phyloP scores from a whole-genome alignment of 2,329 filamentous ascomycete species.

The Herpotrichia juniperi region DNA sequence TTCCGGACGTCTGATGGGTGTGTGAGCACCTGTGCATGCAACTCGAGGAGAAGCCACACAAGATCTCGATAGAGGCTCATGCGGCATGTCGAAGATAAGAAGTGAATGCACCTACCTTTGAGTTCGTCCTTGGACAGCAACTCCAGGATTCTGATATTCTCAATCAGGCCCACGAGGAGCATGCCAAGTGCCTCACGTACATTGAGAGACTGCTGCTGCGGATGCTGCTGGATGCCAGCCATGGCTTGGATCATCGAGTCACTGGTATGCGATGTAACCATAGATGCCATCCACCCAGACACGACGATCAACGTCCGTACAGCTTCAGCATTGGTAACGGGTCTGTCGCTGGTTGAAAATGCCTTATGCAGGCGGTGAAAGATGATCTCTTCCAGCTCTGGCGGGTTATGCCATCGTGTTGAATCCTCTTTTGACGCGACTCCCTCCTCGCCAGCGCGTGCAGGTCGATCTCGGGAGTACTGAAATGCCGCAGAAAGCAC shows the following conservation, averaged over 20 bases:
- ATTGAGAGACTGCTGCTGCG: conserved; percentile 63
- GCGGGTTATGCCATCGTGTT: conserved; percentile 38
- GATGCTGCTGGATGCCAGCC: conserved; percentile 53
- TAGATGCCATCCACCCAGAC: conserved; percentile 46
- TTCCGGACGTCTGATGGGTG: conserved; percentile 35
- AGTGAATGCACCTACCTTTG: conserved; percentile 53
- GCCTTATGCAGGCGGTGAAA: conserved; percentile 44
- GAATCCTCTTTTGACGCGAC: conserved; percentile 19
- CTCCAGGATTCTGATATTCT: conserved; percentile 62
- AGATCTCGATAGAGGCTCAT: background rate
- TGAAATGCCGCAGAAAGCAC: conserved; percentile 39
- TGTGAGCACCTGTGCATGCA: conserved; percentile 14
- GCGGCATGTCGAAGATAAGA: background rate
- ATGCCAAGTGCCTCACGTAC: conserved; percentile 69
- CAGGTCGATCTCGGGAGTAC: conserved; percentile 41
- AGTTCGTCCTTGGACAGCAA: conserved; percentile 60
- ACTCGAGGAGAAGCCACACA: background rate
- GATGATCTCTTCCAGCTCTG: conserved; percentile 45
- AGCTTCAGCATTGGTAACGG: conserved; percentile 36
- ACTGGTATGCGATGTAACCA: conserved; percentile 47
- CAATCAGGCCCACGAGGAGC: conserved; percentile 66
- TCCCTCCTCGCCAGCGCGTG: conserved; percentile 25
- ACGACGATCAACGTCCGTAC: conserved; percentile 35
- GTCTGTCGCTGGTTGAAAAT: conserved; percentile 39
- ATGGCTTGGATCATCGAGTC: conserved; percentile 49